Evolutionary conservation across 2,329 filamentous ascomycete species (phyloP).

Genomic region (Neodidymelliopsis sp.): DNA sequence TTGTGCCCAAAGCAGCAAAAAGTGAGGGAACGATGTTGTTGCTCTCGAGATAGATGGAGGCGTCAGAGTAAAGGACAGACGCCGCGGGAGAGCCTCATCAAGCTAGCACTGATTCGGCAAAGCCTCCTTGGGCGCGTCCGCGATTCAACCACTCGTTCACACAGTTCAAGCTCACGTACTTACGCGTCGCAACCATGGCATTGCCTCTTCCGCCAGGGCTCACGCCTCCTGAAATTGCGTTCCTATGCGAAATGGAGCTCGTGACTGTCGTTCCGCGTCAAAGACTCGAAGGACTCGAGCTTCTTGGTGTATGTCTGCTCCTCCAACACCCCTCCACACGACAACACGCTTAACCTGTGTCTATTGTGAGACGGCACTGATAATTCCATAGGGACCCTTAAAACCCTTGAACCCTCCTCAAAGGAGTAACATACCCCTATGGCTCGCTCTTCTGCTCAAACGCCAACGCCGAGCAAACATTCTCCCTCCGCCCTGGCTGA

Average conservation of each 20-base stretch:
- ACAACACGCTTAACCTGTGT: no score
- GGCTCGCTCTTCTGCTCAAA: constrained; percentile 94
- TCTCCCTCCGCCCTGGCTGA: constrained; percentile 87
- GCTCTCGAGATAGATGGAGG: constrained; percentile 9
- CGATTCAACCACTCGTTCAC: constrained; percentile 14
- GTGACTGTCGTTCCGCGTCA: constrained; percentile 93
- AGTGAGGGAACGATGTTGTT: constrained; percentile 3
- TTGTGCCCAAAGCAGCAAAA: not conserved
- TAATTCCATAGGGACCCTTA: constrained; percentile 71
- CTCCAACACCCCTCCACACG: constrained; percentile 38
- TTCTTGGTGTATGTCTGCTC: constrained; percentile 77
- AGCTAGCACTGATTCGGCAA: constrained; percentile 32
- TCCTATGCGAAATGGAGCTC: constrained; percentile 96
- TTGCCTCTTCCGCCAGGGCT: constrained; percentile 71
- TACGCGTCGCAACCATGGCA: constrained; percentile 59
- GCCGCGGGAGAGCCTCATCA: constrained; percentile 21
- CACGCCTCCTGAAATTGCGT: constrained; percentile 87
- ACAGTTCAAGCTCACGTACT: constrained; percentile 15
- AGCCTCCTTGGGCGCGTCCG: constrained; percentile 21
- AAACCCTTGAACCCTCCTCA: constrained; percentile 81
- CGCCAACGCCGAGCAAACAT: constrained; percentile 95
- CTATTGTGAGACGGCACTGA: constrained; percentile 20
- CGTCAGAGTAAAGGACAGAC: constrained; percentile 18
- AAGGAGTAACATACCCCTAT: constrained; percentile 81
- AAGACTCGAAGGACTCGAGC: constrained; percentile 81